Evolutionary conservation across 2,329 filamentous ascomycete genomes (phyloP).

Genomic region (Pseudogymnoascus sp.): DNA sequence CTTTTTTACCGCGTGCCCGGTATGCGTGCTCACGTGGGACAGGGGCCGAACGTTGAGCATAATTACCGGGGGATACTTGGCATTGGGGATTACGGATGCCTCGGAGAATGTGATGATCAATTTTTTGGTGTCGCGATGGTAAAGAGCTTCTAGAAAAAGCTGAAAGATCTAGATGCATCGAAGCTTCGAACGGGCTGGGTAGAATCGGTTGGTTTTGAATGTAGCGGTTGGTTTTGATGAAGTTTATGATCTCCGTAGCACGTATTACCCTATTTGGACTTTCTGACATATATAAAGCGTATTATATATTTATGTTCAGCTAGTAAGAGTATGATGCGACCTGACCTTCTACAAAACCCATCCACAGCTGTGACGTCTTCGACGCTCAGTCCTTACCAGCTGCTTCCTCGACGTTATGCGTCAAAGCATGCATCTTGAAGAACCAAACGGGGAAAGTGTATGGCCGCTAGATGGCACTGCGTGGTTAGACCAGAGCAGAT

Average conservation of each 20-base stretch:
- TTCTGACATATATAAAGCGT: too few relatives aligned
- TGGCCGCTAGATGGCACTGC: background rate
- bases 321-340: too few relatives aligned
- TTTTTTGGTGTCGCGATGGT: conserved; percentile 58
- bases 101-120: conserved; percentile 67
- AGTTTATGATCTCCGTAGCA: background rate
- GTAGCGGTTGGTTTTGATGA: too few relatives aligned
- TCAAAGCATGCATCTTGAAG: background rate
- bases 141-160: conserved; percentile 57
- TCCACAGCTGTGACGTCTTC: too few relatives aligned
- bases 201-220: background rate
- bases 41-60: conserved; percentile 64
- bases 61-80: conserved; percentile 59
- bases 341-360: too few relatives aligned
- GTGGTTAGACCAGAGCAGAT: background rate
- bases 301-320: too few relatives aligned
- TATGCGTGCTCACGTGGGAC: conserved; percentile 63
- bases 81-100: conserved; percentile 56
- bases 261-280: too few relatives aligned
- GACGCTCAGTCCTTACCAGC: background rate
- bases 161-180: conserved; percentile 40
- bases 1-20: conserved; percentile 62
- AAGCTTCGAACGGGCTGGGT: conserved; percentile 14
- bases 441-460: background rate
- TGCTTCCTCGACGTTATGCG: background rate